Conservation (phyloP, 108 stramenopile genomes). For the Mayamaea pseudoterrestris region DNA sequence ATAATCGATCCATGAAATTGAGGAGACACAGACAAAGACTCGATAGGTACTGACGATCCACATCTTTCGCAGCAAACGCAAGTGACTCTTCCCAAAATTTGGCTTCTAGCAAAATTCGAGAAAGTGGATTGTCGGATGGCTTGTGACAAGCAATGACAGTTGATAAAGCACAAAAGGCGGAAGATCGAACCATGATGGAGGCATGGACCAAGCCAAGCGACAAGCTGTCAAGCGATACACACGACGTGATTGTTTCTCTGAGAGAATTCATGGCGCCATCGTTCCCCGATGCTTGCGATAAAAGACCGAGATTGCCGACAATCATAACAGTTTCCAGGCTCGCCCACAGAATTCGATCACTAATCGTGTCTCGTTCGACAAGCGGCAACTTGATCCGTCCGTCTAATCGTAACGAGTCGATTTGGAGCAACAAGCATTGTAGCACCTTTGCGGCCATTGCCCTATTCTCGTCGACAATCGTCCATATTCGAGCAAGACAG, state of each 20-base stretch:
- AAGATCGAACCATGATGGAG: conserved; percentile 15
- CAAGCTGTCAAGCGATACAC: conserved; percentile 12
- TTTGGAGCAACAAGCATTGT: too few species aligned
- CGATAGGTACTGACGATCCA: conserved; percentile 27
- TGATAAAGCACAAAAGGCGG: conserved; percentile 25
- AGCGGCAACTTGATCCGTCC: neutral
- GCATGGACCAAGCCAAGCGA: conserved; percentile 19
- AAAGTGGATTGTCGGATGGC: neutral
- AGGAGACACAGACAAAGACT: conserved; percentile 22
- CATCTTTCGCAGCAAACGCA: conserved; percentile 27
- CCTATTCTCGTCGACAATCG: conserved; percentile 7
- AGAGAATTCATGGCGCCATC: too few species aligned
- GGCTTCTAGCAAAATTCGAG: conserved; percentile 16
- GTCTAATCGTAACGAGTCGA: too few species aligned
- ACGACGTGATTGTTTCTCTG: too few species aligned
- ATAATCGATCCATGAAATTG: conserved; percentile 26
- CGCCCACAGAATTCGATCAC: conserved; percentile 37
- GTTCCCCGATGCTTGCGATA: too few species aligned
- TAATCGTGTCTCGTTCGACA: conserved; percentile 1
- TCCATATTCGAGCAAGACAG: conserved; percentile 28
- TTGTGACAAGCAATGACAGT: conserved; percentile 1
- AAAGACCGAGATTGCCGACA: neutral
- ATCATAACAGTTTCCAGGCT: conserved; percentile 43
- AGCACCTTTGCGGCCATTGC: too few species aligned
- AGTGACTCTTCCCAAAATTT: conserved; percentile 28